phyloP scores from a whole-genome alignment of 2,329 filamentous ascomycete species.

The Fusarium fujikuroi region DNA sequence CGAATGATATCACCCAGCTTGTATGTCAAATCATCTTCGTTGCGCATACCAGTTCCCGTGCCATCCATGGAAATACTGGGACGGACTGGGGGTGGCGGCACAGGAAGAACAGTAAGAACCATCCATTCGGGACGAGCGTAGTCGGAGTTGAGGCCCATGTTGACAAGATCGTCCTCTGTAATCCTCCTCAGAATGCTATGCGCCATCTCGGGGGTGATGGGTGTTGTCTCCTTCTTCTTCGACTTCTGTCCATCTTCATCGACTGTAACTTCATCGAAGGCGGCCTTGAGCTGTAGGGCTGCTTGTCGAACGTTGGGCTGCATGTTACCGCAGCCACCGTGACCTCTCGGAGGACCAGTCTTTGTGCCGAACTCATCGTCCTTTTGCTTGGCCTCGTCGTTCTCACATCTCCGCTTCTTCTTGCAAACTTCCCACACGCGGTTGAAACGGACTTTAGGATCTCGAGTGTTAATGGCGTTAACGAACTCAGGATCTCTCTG shows the following conservation, averaged over 20 bases:
- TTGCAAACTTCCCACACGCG: constrained; percentile 93
- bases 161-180: constrained; percentile 79
- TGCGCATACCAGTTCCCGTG: constrained; percentile 88
- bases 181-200: constrained; percentile 89
- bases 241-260: constrained; percentile 75
- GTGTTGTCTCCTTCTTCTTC: constrained; percentile 80
- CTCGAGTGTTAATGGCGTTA: constrained; percentile 83
- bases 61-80: constrained; percentile 98
- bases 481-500: constrained; percentile 87
- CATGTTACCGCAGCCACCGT: constrained; percentile 93
- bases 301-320: constrained; percentile 90
- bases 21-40: constrained; percentile 99
- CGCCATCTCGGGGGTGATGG: constrained; percentile 85
- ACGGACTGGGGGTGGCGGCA: constrained; percentile 93
- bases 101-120: constrained; percentile 93
- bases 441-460: constrained; percentile 95
- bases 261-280: constrained; percentile 73
- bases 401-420: constrained; percentile 85
- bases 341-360: constrained; percentile 63
- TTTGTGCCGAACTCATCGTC: constrained; percentile 75
- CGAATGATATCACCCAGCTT: constrained; percentile 98
- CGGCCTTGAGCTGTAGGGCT: constrained; percentile 82
- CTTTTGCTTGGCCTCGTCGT: constrained; percentile 76
- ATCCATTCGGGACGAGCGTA: constrained; percentile 99
- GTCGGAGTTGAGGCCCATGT: constrained; percentile 92